phyloP scores from a whole-genome alignment of 2,329 filamentous ascomycete species.

The Erysiphe pulchra region DNA sequence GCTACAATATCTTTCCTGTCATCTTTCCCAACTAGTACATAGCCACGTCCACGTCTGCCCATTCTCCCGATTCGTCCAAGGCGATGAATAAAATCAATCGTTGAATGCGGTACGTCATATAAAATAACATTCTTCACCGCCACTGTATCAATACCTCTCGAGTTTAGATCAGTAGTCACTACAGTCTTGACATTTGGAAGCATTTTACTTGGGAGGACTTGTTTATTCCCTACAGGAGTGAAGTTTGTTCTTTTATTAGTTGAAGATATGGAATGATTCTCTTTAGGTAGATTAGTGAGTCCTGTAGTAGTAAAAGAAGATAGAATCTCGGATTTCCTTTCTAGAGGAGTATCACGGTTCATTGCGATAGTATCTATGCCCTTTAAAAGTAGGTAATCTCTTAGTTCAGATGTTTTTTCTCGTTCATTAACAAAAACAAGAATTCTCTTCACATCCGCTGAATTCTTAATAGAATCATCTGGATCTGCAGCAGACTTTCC shows the following conservation, averaged over 20 bases:
- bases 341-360: constrained; percentile 58
- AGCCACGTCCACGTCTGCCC: constrained; percentile 67
- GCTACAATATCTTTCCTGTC: constrained; percentile 76
- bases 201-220: constrained; percentile 8
- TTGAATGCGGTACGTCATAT: constrained; percentile 93
- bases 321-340: constrained; percentile 53
- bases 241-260: constrained; percentile 15
- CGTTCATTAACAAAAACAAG: constrained; percentile 95
- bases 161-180: constrained; percentile 81
- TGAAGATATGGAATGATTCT: constrained; percentile 16
- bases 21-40: constrained; percentile 72
- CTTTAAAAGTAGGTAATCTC: constrained; percentile 54
- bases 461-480: constrained; percentile 26
- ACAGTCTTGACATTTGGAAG: constrained; percentile 68
- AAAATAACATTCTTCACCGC: constrained; percentile 77
- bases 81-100: constrained; percentile 94
- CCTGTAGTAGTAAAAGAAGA: constrained; percentile 38
- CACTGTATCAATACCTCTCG: constrained; percentile 79
- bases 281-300: constrained; percentile 14
- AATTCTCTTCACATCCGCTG: constrained; percentile 43
- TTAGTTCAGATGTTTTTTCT: constrained; percentile 60
- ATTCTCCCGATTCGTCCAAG: constrained; percentile 79
- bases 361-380: constrained; percentile 73
- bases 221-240: constrained; percentile 8
- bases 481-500: constrained; percentile 44